phyloP scores from a whole-genome alignment of 2,329 filamentous ascomycete genomes.

The Dothidotthia symphoricarpi region DNA sequence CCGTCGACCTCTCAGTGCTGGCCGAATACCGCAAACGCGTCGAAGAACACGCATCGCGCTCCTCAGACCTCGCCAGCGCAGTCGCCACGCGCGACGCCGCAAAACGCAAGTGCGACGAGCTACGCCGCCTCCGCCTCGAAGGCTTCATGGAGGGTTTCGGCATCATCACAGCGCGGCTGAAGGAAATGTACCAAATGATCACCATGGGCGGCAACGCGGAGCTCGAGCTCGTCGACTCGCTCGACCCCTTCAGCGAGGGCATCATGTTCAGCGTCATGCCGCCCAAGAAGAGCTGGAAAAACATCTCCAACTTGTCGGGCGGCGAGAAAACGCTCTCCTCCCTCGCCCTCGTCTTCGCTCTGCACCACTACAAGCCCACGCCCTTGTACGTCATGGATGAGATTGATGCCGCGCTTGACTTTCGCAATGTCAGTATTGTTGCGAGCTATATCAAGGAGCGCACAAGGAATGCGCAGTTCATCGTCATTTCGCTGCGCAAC shows the following conservation, averaged over 20 bases:
- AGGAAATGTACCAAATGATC: conserved; percentile 99
- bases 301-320: conserved; percentile 92
- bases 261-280: conserved; percentile 99
- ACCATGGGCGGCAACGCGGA: conserved; percentile 99
- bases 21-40: conserved; percentile 84
- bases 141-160: conserved; percentile 99
- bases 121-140: conserved; percentile 84
- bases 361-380: conserved; percentile 97
- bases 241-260: conserved; percentile 95
- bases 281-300: conserved; percentile 99
- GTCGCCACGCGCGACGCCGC: conserved; percentile 76
- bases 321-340: conserved; percentile 96
- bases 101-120: conserved; percentile 89
- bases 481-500: conserved; percentile 95
- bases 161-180: conserved; percentile 87
- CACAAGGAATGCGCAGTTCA: conserved; percentile 98
- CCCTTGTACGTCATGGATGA: conserved; percentile 99
- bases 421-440: conserved; percentile 96
- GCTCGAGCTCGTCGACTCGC: conserved; percentile 89
- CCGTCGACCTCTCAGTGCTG: conserved; percentile 84
- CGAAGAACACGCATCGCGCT: conserved; percentile 76
- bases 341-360: conserved; percentile 91
- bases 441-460: conserved; percentile 99
- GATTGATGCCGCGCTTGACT: conserved; percentile 96
- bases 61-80: conserved; percentile 78